phyloP scores from a whole-genome alignment of 768 basidiomycete species.

The Plicaturopsis crispa region DNA sequence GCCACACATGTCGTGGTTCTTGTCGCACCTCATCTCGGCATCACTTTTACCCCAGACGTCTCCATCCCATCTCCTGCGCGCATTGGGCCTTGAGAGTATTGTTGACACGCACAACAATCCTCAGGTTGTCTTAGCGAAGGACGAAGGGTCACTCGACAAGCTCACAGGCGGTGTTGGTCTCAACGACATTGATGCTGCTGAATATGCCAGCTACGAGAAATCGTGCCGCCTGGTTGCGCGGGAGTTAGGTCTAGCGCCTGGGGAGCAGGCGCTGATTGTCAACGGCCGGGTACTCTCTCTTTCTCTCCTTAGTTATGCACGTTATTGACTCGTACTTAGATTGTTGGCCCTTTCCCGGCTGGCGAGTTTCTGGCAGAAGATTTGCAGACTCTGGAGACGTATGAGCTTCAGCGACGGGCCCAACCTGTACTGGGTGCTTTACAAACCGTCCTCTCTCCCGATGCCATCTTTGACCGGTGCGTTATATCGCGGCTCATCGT shows the following conservation, averaged over 20 bases:
- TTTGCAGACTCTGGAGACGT: conserved; percentile 60
- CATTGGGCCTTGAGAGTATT: conserved; percentile 22
- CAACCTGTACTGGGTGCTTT: conserved; percentile 65
- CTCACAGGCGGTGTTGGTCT: conserved; percentile 27
- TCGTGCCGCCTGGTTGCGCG: conserved; percentile 41
- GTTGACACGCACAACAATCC: conserved; percentile 7
- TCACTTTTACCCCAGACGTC: conserved; percentile 30
- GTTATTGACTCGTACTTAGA: conserved; percentile 30
- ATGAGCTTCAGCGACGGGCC: conserved; percentile 68
- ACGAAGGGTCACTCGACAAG: conserved; percentile 21
- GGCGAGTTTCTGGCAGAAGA: conserved; percentile 64
- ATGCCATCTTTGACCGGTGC: conserved; percentile 33
- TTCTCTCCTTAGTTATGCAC: not conserved
- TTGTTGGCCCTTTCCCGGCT: conserved; percentile 64
- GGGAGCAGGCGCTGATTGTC: conserved; percentile 56
- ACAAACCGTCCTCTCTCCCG: conserved; percentile 36
- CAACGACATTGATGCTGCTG: conserved; percentile 22
- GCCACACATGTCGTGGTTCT: conserved; percentile 31
- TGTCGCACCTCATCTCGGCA: conserved; percentile 42
- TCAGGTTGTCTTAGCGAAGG: conserved; percentile 32
- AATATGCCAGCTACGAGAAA: conserved; percentile 35
- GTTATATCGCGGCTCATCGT: conserved; percentile 11
- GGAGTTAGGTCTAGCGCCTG: conserved; percentile 51
- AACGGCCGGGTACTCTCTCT: conserved; percentile 71
- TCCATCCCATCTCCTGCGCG: conserved; percentile 30